Evolutionary conservation across 257 asterid species (phyloP).

Genomic region (Jaltomata sinuosa): DNA sequence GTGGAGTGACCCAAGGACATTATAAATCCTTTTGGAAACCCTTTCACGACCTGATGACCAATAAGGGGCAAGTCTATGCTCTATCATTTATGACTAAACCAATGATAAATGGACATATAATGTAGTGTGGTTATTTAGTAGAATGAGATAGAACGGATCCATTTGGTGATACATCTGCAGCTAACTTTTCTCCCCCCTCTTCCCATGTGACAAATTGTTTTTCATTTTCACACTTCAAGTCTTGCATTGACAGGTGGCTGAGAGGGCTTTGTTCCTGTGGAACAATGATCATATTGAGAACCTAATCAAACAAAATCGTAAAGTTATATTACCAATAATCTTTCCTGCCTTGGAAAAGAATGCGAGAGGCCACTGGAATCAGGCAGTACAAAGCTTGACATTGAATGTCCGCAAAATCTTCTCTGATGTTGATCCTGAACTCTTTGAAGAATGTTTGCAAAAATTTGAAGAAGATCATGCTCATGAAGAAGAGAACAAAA

Average conservation of each 20-base stretch:
- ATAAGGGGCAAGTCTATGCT: neutral
- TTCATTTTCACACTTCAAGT: constrained; percentile 8
- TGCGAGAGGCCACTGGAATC: constrained; percentile 81
- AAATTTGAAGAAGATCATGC: constrained; percentile 71
- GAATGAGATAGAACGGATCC: neutral
- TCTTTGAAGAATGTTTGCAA: constrained; percentile 65
- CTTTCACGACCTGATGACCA: neutral
- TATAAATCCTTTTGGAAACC: neutral
- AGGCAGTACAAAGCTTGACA: constrained; percentile 77
- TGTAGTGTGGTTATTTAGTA: neutral
- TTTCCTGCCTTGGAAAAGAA: constrained; percentile 72
- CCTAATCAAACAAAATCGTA: constrained; percentile 81
- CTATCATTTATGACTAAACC: neutral
- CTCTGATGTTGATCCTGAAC: constrained; percentile 61
- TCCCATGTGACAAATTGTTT: neutral
- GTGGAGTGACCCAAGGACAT: neutral
- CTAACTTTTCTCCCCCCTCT: neutral
- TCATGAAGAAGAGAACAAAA: constrained; percentile 36
- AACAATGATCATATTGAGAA: constrained; percentile 81
- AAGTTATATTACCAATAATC: constrained; percentile 64
- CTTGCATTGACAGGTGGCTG: constrained; percentile 63
- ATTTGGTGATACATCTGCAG: neutral
- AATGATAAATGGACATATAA: neutral
- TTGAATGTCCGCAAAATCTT: constrained; percentile 82
- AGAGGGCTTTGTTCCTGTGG: constrained; percentile 87